Base-by-base conservation (phyloP, 257 asterid genomes). In the Misopates orontium region DNA sequence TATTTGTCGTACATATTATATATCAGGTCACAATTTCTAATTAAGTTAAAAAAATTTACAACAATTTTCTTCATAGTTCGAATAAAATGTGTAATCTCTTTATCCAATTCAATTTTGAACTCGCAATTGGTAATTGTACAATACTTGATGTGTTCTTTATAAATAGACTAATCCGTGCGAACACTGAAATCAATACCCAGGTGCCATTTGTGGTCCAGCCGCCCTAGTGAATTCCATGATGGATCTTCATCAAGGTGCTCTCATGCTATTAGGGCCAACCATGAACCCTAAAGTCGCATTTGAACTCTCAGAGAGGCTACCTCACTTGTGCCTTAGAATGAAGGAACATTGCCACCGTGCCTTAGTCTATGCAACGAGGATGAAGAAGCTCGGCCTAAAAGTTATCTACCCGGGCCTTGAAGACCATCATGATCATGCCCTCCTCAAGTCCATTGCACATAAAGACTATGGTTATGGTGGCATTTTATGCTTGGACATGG, bases 221-320 rank as follows among this genome's bases (percentile, higher is more conserved):
- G 84, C 76, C 66, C 83, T 93, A 4, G 86, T 93, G 77, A 87
- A 93, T 65, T 81, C 97, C 0, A 90, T 93, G 99, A 90, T 93
- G 97, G 97, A 93, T 57, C 87, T 90, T 54, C 97, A 82, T 4
- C 95, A 90, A 60, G 99, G 99, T 36, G 39, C 95, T 15, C 83
- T 93, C 1, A 90, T 93, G 99, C 82, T 93, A 4, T 69, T 93
- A 18, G 99, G 97, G 10, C 99, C 99, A 14, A 93, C 99, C 1
- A 90, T 93, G 99, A 90, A 93, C 69, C 84, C 99, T 0, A 93
- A 93, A 41, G 92, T 90, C 17, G 97, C 97, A 0, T 90, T 86
- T 63, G 99, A 93, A 49, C 84, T 93, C 20, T 82, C 99, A 0
- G 95, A 87, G 59, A 73, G 97, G 69, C 74, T 90, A 1, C 99